Conservation (phyloP, 2,329 filamentous ascomycete genomes). For the Aureobasidium sp. region DNA sequence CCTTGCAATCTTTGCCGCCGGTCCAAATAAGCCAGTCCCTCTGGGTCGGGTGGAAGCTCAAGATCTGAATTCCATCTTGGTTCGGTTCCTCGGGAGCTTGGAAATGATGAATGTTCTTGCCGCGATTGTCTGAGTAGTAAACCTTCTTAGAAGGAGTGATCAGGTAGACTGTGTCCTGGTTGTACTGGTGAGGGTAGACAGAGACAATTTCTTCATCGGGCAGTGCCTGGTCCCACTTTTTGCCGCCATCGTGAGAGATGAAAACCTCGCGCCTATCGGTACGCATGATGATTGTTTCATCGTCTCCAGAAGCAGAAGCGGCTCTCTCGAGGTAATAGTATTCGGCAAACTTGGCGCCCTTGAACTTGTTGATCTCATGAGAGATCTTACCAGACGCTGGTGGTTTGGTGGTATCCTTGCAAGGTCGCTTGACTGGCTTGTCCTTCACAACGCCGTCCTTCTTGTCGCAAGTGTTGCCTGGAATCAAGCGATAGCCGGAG, state of each 20-base stretch:
- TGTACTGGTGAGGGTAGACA: conserved; percentile 72
- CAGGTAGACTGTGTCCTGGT: conserved; percentile 82
- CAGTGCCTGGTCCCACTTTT: conserved; percentile 65
- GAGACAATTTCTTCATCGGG: conserved; percentile 60
- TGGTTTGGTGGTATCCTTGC: conserved; percentile 52
- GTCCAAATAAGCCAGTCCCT: conserved; percentile 92
- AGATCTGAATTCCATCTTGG: conserved; percentile 45
- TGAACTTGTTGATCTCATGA: conserved; percentile 55
- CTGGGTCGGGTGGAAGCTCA: conserved; percentile 76
- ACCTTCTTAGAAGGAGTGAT: conserved; percentile 62
- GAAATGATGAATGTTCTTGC: conserved; percentile 66
- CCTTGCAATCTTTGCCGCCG: conserved; percentile 61
- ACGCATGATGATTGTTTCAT: conserved; percentile 66
- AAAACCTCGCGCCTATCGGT: conserved; percentile 57
- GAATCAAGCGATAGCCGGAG: conserved; percentile 88
- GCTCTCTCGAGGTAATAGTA: conserved; percentile 75
- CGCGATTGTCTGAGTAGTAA: conserved; percentile 76
- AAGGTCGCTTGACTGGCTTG: conserved; percentile 61
- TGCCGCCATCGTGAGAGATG: conserved; percentile 79
- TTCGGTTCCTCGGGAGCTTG: conserved; percentile 58
- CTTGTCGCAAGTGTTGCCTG: conserved; percentile 47
- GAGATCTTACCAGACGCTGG: conserved; percentile 62
- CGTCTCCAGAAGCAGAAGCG: conserved; percentile 54
- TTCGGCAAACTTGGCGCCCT: conserved; percentile 48
- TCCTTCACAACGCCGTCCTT: conserved; percentile 36